Evolutionary conservation across 2,329 filamentous ascomycete species (phyloP).

Genomic region (Trichoderma sp.): DNA sequence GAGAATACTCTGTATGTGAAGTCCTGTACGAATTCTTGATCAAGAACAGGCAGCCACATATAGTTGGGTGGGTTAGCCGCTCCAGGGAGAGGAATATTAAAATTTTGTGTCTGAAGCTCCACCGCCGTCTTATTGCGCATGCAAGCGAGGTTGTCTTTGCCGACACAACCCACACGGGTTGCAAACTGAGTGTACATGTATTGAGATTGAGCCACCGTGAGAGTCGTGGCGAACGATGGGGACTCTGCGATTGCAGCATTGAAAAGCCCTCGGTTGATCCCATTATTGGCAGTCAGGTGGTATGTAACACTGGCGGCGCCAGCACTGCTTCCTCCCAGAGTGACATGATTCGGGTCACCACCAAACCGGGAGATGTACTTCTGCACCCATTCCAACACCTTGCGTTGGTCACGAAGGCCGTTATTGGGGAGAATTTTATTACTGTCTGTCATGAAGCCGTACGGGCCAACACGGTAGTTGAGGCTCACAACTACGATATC

Average conservation of each 20-base stretch:
- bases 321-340: conserved; percentile 66
- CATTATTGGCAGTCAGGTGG: conserved; percentile 57
- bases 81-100: conserved; percentile 35
- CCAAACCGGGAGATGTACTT: conserved; percentile 65
- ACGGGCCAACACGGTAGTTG: conserved; percentile 74
- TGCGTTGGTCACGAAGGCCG: conserved; percentile 67
- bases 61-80: conserved; percentile 41
- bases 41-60: conserved; percentile 55
- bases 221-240: conserved; percentile 49
- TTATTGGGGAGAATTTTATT: conserved; percentile 61
- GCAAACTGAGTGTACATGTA: conserved; percentile 53
- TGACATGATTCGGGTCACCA: conserved; percentile 65
- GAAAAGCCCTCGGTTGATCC: conserved; percentile 47
- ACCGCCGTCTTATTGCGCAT: conserved; percentile 42
- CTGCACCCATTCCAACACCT: conserved; percentile 68
- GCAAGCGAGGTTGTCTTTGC: conserved; percentile 42
- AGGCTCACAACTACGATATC: conserved; percentile 67
- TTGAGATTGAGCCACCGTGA: conserved; percentile 45
- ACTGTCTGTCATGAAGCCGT: conserved; percentile 65
- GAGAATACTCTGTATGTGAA: conserved; percentile 48
- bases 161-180: conserved; percentile 41
- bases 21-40: conserved; percentile 50
- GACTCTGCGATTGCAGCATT: conserved; percentile 50
- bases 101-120: conserved; percentile 43
- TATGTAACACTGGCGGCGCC: conserved; percentile 64